Base-by-base conservation (phyloP, 352 stramenopile species). In the Globisporangium nagaii region DNA sequence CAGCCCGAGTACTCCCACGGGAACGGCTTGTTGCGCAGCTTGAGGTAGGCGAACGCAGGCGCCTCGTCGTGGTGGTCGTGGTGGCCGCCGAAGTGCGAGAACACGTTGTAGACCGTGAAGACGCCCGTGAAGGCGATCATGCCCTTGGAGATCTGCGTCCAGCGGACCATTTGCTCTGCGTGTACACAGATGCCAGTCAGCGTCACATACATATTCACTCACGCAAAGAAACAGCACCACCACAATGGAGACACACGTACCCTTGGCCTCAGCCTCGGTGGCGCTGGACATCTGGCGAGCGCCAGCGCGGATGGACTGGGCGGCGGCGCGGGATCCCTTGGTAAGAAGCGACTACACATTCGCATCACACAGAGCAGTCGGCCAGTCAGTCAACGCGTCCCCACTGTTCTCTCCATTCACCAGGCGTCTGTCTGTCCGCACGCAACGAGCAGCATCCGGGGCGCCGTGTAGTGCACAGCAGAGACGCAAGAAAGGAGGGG, bases 21-120 rank as follows among this genome's bases (percentile, higher is more conserved):
- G 70, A 84, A 94, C 24, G 84, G 84, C 72, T 94, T 94, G 66
- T 69, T 94, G 68, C 84, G 84, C 53, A 94, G 73, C 71, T 90
- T 94, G 63, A 92, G 80, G 78, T 94, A 90, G 35, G 81, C 68
- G 69, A 75, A 94, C 45, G 70, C 72, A 4, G 77, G 75, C 25
- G 57, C 65, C 51, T 87, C 70, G 36, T 91, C 66, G 32, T 91
- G 65, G 70, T 90, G 74, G 36, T 76, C 70, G 60, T 87, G 73
- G 56, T 68, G 41, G 47, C 63, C 64, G 56, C 41, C 45, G 13
- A 66, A 60, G 63, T 81, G 67, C 51, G 73, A 66, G 50, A 79
- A 50, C 44, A 87, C 53, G 59, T 88, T 79, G 48, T 72, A 52
- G 37, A 72, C 79, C 53, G 79, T 88, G 60, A 76, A 79, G 22